Evolutionary conservation across 2,329 filamentous ascomycete genomes (phyloP), one percentile per base, ranked within the genome.

Genomic region (Aspergillus ochraceoroseus): DNA sequence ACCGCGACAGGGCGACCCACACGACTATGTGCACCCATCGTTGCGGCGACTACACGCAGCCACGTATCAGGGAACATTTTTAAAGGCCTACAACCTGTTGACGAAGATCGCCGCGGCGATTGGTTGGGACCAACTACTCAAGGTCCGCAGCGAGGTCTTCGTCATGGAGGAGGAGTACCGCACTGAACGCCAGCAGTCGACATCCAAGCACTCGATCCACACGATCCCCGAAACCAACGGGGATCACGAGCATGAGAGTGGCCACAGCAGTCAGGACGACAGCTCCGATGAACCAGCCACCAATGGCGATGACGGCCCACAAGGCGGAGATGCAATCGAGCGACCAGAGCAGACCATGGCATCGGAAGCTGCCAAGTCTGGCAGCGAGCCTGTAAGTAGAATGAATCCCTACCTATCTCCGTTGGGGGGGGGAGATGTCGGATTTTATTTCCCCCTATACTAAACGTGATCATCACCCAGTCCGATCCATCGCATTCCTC

Each of bases 131-230:
- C 87, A 95, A 60, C 74, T 98, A 14, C 72, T 98, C 36, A 94
- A 87, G 65, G 95, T 94, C 57, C 79, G 92, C 53, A 96, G 90
- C 69, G 89, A 90, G 48, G 92, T 98, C 1, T 98, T 98, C 55
- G 92, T 98, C 33, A 98, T 98, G 92, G 92, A 98, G 63, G 92
- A 98, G 59, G 92, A 98, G 64, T 98, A 98, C 62, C 81, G 92
- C 33, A 85, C 83, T 41, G 92, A 96, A 67, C 62, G 65, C 13
- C 61, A 70, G 30, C 57, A 69, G 37, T 54, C 54, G 20, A 32
- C 53, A 23, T 30, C 53, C 41, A 54, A 49, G 40, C 38, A 43
- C 13, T 38, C 37, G 12, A 32, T 48, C 20, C 32, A 46, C 17
- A 26, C 41, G 3, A 37, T 58, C 15, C 55, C 58, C 3, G 67